phyloP scores from a whole-genome alignment of 768 basidiomycete species.

The Saitozyma podzolica region DNA sequence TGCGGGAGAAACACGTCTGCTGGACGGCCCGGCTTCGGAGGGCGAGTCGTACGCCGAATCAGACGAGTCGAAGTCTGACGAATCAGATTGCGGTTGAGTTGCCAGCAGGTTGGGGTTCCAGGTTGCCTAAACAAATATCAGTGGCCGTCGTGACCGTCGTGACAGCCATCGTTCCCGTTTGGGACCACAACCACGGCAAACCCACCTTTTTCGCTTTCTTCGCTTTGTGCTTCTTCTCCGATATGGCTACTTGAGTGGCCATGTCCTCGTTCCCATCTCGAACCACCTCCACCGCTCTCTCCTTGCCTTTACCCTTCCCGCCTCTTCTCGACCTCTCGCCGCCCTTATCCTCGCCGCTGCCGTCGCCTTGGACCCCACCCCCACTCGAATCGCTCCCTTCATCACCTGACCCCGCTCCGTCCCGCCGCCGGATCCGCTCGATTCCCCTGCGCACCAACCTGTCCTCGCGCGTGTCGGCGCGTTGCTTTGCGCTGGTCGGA shows the following conservation, averaged over 20 bases:
- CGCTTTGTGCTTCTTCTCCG: slow-evolving; percentile 9
- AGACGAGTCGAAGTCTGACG: slow-evolving; percentile 39
- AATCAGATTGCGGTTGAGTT: slow-evolving; percentile 32
- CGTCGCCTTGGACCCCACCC: slow-evolving; percentile 21
- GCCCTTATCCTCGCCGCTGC: slow-evolving; percentile 51
- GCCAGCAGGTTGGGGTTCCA: slow-evolving; percentile 34
- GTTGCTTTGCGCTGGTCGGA: slow-evolving; percentile 44
- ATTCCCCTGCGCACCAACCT: slow-evolving; percentile 46
- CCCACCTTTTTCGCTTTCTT: slow-evolving; percentile 15
- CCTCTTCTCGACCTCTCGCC: slow-evolving; percentile 26
- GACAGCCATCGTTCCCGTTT: slow-evolving; percentile 5
- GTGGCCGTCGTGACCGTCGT: not conserved
- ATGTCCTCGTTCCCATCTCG: slow-evolving; percentile 7
- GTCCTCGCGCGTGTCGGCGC: slow-evolving; percentile 41
- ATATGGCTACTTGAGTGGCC: not conserved
- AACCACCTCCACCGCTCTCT: slow-evolving; percentile 28
- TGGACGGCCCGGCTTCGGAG: slow-evolving; percentile 7
- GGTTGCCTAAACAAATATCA: slow-evolving; percentile 11
- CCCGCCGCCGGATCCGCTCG: slow-evolving; percentile 21
- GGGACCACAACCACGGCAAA: not conserved
- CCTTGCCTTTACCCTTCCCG: slow-evolving; percentile 36
- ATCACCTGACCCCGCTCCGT: slow-evolving; percentile 25
- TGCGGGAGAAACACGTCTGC: not conserved
- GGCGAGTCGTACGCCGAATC: slow-evolving; percentile 34
- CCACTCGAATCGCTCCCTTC: slow-evolving; percentile 20